Conservation (phyloP, 257 asterid species). For the Linderniella brevidens region DNA sequence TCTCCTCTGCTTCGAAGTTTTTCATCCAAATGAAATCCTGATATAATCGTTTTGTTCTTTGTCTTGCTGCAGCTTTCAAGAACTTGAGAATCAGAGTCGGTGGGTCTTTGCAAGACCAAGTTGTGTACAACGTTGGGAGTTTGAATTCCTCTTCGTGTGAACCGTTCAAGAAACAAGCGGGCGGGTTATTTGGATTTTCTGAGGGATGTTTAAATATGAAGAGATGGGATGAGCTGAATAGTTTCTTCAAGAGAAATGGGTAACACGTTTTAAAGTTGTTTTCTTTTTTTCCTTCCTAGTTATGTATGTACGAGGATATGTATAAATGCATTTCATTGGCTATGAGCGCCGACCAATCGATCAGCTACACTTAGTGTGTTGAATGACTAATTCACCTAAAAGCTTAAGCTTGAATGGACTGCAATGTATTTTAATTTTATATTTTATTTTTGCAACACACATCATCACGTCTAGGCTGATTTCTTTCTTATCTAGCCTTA, state of each 20-base stretch:
- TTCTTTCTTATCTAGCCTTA: too few species aligned
- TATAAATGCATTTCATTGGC: too few species aligned
- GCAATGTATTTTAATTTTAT: too few species aligned
- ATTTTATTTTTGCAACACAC: too few species aligned
- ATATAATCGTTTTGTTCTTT: slow-evolving; percentile 2
- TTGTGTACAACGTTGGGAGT: slow-evolving; percentile 50
- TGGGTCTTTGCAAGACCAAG: slow-evolving; percentile 97
- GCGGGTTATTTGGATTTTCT: slow-evolving; percentile 85
- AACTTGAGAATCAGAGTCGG: slow-evolving; percentile 69
- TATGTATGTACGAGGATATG: background rate
- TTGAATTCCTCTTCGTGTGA: slow-evolving; percentile 28
- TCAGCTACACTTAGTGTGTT: too few species aligned
- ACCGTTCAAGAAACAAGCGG: slow-evolving; percentile 38
- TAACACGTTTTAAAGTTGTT: slow-evolving; percentile 14
- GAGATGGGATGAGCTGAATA: slow-evolving; percentile 89
- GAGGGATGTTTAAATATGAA: slow-evolving; percentile 68
- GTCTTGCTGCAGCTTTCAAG: slow-evolving; percentile 49
- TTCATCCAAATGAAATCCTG: background rate
- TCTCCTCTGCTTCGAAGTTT: slow-evolving; percentile 6
- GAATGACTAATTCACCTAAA: too few species aligned
- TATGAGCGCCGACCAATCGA: too few species aligned
- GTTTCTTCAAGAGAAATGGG: slow-evolving; percentile 69
- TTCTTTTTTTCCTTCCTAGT: background rate
- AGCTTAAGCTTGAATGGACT: too few species aligned
- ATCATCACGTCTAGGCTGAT: too few species aligned